Evolutionary conservation across 1,284 basidiomycete genomes (phyloP), one percentile per base, ranked within the genome.

Genomic region (Melampsora americana): DNA sequence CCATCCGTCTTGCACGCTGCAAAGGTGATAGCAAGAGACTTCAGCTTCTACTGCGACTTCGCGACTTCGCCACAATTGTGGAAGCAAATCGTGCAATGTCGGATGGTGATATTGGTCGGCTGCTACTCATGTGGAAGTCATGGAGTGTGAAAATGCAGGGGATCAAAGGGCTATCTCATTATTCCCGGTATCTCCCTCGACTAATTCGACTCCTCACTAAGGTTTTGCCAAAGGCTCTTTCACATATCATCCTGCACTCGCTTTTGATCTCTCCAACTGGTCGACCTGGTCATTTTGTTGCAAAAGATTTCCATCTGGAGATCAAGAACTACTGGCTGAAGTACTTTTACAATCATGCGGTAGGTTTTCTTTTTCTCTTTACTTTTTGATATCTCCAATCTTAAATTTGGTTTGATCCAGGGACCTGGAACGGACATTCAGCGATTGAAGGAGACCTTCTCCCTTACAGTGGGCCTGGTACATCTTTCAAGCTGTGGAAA

Each of bases 371-470:
- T 35, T 35, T 9, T 4, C 35, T 35, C 9, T 3, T 35, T 4
- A 35, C 35, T n/a, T n/a, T n/a, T n/a, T 4, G 35, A 3, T 3
- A 35, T 35, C 9, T 35, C 3, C n/a, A n/a, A n/a, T n/a, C 35
- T 35, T 3, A 35, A 35, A 35, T 35, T 3, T 9, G n/a, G n/a
- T n/a, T n/a, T n/a, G n/a, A n/a, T n/a, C 9, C 35, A 35, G 35
- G 59, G 53, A 14, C 42, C 61, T 35, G 68, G 68, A 3, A 61
- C 56, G 6, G 26, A 69, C 1, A 59, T 69, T 44, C 20, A 69
- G 1, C 30, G 68, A 0, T 35, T 69, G n/a, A 69, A 69, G 20
- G 56, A 69, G 28, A 16, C 30, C 12, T 69, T 69, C 35, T 69
- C 67, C 7, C 35, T 2, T 18, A 61, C 42, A 23, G n/a, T n/a